Conservation (phyloP, 2,329 filamentous ascomycete species). For the Beauveria sp. region DNA sequence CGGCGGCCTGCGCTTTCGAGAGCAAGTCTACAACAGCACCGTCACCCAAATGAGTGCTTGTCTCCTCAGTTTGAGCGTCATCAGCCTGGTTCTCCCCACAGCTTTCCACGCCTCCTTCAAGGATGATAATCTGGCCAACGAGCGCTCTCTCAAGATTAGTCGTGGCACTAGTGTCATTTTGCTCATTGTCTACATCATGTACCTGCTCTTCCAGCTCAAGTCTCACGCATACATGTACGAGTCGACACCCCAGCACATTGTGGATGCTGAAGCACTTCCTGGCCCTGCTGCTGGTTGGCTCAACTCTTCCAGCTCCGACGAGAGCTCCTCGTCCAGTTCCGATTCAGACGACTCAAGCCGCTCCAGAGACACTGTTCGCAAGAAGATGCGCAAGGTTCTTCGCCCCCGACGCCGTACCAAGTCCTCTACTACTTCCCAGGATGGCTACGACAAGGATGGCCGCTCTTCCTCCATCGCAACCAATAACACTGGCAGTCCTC, state of each 20-base stretch:
- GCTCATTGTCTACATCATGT: constrained; percentile 73
- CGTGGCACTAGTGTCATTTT: constrained; percentile 82
- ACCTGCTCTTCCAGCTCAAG: constrained; percentile 85
- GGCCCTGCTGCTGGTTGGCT: constrained; percentile 78
- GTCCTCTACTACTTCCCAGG: constrained; percentile 64
- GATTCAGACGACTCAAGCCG: constrained; percentile 59
- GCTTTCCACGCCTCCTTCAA: constrained; percentile 87
- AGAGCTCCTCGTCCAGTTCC: constrained; percentile 52
- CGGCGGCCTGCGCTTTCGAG: constrained; percentile 77
- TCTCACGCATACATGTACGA: constrained; percentile 89
- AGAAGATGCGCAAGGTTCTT: constrained; percentile 69
- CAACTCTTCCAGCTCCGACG: constrained; percentile 57
- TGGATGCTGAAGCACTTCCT: constrained; percentile 84
- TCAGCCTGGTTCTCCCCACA: constrained; percentile 80
- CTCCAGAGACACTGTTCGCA: constrained; percentile 57
- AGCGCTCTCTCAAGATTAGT: constrained; percentile 72
- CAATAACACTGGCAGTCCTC: constrained; percentile 22
- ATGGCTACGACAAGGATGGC: constrained; percentile 35
- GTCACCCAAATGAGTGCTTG: constrained; percentile 96
- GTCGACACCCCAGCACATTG: constrained; percentile 84
- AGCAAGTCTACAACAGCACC: constrained; percentile 93
- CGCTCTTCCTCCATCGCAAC: constrained; percentile 37
- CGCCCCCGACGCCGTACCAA: constrained; percentile 65
- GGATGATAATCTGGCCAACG: constrained; percentile 54
- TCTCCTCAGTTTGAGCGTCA: constrained; percentile 81